These are phyloP conservation scores for Phaseolus lunatus DNA, from an alignment of 306 rosid genomes.

Conservation along the genomic window DNA sequence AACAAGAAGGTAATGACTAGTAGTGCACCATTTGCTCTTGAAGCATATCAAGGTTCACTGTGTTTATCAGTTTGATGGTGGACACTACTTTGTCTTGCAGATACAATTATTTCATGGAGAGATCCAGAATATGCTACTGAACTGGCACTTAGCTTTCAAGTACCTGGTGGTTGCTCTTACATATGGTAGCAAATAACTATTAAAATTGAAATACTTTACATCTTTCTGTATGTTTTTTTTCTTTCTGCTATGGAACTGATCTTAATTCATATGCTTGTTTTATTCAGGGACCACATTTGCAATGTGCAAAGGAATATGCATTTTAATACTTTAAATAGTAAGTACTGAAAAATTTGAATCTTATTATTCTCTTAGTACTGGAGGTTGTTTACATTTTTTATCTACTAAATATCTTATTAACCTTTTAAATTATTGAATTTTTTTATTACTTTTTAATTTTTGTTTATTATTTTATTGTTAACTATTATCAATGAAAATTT, in stretches of 20 bases:
- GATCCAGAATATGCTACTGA: constrained; percentile 92
- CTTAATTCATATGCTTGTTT: constrained; percentile 43
- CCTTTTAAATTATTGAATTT: too few species aligned
- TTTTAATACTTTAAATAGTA: constrained; percentile 82
- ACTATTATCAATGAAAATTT: neutral
- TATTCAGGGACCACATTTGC: constrained; percentile 88
- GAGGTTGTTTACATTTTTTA: neutral
- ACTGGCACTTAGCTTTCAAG: constrained; percentile 97
- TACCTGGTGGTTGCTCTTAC: constrained; percentile 84
- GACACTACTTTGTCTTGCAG: constrained; percentile 44
- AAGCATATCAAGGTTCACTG: constrained; percentile 7
- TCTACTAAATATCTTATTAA: neutral
- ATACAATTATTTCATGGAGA: constrained; percentile 95
- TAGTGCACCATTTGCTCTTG: neutral
- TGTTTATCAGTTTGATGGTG: constrained; percentile 16
- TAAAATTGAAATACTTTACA: neutral
- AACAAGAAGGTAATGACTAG: constrained; percentile 82
- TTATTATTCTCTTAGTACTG: neutral
- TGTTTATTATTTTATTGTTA: constrained; percentile 16
- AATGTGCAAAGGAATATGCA: constrained; percentile 86
- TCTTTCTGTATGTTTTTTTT: constrained; percentile 21
- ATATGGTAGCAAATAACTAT: constrained; percentile 64
- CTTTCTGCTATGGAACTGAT: constrained; percentile 35
- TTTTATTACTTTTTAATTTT: neutral
- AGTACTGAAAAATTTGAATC: constrained; percentile 49